Evolutionary conservation across 331 rosid species (phyloP).

Genomic region (Phaseolus coccineus): DNA sequence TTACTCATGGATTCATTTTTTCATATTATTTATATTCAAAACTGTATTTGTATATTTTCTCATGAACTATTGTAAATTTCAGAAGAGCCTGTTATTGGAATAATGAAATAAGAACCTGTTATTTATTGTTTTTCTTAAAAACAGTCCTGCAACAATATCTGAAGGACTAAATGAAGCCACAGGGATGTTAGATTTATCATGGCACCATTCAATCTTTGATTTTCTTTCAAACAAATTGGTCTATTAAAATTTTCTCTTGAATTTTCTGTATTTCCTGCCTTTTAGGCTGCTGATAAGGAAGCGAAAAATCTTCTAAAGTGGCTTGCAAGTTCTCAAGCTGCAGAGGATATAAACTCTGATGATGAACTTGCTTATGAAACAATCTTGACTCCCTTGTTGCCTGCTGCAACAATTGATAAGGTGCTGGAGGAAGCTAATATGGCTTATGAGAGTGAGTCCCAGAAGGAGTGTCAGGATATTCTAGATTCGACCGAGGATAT

Average conservation of each 20-base stretch:
- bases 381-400: conserved; percentile 79
- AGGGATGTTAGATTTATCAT: conserved; percentile 36
- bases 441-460: conserved; percentile 83
- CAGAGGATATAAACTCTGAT: conserved; percentile 79
- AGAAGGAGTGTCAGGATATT: conserved; percentile 91
- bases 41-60: conserved; percentile 11
- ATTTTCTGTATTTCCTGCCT: conserved; percentile 45
- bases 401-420: conserved; percentile 70
- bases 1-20: conserved; percentile 6
- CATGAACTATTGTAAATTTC: background rate
- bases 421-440: conserved; percentile 80
- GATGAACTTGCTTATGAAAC: conserved; percentile 89
- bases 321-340: conserved; percentile 89
- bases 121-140: conserved; percentile 29
- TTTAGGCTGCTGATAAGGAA: conserved; percentile 75
- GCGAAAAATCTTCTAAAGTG: conserved; percentile 79
- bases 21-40: background rate
- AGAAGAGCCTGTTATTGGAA: conserved; percentile 19
- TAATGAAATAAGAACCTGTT: background rate
- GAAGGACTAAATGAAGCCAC: conserved; percentile 14
- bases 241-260: conserved; percentile 35
- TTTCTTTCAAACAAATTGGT: conserved; percentile 16
- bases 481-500: conserved; percentile 82
- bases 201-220: conserved; percentile 27
- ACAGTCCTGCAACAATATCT: conserved; percentile 4